These are phyloP conservation scores for Quercus robur DNA, from an alignment of 306 rosid species.

Conservation along the genomic window DNA sequence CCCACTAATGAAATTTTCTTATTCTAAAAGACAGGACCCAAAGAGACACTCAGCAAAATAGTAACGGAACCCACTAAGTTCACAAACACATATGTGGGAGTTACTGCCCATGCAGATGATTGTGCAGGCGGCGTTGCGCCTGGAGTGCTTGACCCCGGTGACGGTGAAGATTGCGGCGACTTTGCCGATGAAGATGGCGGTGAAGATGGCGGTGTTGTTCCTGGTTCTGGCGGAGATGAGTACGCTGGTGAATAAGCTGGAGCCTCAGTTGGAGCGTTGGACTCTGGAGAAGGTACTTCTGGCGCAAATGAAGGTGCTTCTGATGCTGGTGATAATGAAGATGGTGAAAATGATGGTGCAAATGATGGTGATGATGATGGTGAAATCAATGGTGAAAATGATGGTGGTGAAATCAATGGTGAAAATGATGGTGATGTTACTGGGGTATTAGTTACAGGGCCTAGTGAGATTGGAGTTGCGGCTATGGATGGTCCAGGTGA, in stretches of 20 bases:
- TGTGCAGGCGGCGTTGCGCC: neutral
- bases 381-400: neutral
- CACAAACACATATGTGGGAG: slow-evolving; percentile 23
- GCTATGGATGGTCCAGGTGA: neutral
- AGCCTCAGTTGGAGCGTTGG: neutral
- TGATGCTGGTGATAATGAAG: no score
- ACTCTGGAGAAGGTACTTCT: neutral
- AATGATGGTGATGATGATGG: neutral
- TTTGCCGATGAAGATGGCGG: neutral
- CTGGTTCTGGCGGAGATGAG: neutral
- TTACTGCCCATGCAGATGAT: slow-evolving; percentile 7
- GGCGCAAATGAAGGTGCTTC: neutral
- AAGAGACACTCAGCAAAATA: slow-evolving; percentile 28
- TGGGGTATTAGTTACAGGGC: neutral
- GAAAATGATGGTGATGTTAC: neutral
- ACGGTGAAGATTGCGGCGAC: neutral
- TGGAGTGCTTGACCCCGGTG: neutral
- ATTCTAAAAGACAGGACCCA: slow-evolving; percentile 12
- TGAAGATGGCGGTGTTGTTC: neutral
- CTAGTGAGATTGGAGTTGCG: slow-evolving; percentile 2
- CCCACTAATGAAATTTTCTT: neutral
- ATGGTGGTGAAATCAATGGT: neutral
- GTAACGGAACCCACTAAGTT: slow-evolving; percentile 13
- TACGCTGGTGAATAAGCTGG: neutral
- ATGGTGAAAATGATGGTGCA: neutral